Evolutionary conservation across 768 basidiomycete genomes (phyloP), one percentile per base, ranked within the genome.

Genomic region (Serendipita vermifera): DNA sequence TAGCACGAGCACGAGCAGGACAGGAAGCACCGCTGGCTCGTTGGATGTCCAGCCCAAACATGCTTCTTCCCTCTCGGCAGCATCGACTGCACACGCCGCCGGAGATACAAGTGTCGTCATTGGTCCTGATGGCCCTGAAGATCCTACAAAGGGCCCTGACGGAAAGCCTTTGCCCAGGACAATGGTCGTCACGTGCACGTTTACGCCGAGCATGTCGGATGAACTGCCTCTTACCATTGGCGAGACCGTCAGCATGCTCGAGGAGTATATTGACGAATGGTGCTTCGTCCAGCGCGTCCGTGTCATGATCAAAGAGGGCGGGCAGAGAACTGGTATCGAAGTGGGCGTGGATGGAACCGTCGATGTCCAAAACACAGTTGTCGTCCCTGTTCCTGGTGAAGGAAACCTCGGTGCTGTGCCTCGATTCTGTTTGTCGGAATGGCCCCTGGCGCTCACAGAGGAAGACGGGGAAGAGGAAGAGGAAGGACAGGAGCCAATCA

Each of bases 231-330:
- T 88, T 61, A 66, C 67, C 5, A 72, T 72, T 11, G 83, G 83
- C 17, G 83, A 87, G 67, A 70, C 64, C 39, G 64, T 88, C 41
- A 68, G 71, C 51, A 63, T 88, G 2, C 55, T 80, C 55, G 70
- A 72, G 33, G 77, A 78, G 59, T 89, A 78, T 64, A 85, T 87
- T 62, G 86, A 89, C 62, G 84, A 83, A 7, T 89, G 86, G 86
- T 51, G 46, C 22, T 51, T 51, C 27, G 46, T 51, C 20, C 46
- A 51, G 32, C 46, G 46, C 9, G 46, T 51, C 20, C 20, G 29
- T 15, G 46, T 51, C 9, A 9, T 22, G 9, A 15, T 51, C 20
- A 51, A 51, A 29, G 39, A 41, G 17, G 39, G 17, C 6, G 17
- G 17, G 5, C 17, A 41, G 26, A 6, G 17, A 26, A 41, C 17